Evolutionary conservation across 192 early-diverging fungal genomes (phyloP), one percentile per base, ranked within the genome.

Genomic region (Dissophora ornata): DNA sequence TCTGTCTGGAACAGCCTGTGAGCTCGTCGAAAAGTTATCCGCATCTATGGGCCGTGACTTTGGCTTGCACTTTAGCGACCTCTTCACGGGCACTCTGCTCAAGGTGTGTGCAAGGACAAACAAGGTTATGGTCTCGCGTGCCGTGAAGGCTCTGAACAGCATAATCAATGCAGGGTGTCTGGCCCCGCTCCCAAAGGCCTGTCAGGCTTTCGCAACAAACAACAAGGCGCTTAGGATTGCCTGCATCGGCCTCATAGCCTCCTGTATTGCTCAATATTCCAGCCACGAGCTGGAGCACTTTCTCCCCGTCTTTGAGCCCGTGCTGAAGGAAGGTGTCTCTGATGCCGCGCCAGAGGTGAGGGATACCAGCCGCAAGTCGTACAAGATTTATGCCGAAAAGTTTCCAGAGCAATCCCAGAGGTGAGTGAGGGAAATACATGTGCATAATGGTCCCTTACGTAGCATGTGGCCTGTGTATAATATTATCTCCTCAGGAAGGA

Each of bases 21-120:
- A 79, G 50, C 79, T 93, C 25, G 65, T 92, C 21, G 89, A 91
- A 63, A 83, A 84, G 38, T 59, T 94, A 48, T 81, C 89, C n/a
- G 81, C 80, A 40, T 48, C 69, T 18, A 83, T 92, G 69, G 83
- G 88, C 41, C 82, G 83, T 30, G 83, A 87, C 25, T 92, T 92
- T 71, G 84, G 88, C 34, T 54, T 74, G 7, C 57, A 77, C 22
- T 64, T 91, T 7, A 55, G 79, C 18, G 94, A 95, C 28, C 41
- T 85, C 45, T 82, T 94, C 50, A 80, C 89, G 9, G 83, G 85
- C 2, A 55, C 89, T 0, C 64, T 90, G 0, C 62, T 95, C 53
- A 87, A 85, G 46, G 82, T 91, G 19, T 91, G 89, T 67, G 83
- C 81, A 11, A 88, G 90, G 18, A 86, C 91, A n/a, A 94, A 93